A percentile compares a stretch with the other conserved stretches of the same genome.
phyloP scores from a whole-genome alignment of 2,329 filamentous ascomycete species.

The Orbilia javanica region DNA sequence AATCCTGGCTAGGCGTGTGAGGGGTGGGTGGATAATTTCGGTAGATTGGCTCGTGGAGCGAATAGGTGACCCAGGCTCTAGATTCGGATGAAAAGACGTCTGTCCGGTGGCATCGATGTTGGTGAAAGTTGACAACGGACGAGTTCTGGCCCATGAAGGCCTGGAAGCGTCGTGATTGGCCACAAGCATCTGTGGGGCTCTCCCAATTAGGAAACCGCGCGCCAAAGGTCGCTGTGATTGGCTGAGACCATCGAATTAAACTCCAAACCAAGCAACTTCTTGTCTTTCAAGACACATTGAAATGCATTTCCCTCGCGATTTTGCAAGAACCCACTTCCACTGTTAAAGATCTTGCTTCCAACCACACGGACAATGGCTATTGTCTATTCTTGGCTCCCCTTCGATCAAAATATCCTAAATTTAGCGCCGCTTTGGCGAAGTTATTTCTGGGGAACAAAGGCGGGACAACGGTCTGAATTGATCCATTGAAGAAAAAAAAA shows the following conservation, averaged over 20 bases:
- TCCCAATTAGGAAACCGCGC: slow-evolving; percentile 49
- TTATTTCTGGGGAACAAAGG: slow-evolving; percentile 25
- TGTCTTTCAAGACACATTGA: not conserved
- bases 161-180: slow-evolving; percentile 44
- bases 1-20: slow-evolving; percentile 12
- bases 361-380: slow-evolving; percentile 48
- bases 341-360: not conserved
- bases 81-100: slow-evolving; percentile 50
- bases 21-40: slow-evolving; percentile 36
- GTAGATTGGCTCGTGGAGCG: slow-evolving; percentile 43
- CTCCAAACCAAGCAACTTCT: slow-evolving; percentile 18
- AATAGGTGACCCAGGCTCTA: slow-evolving; percentile 39
- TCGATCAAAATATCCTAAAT: slow-evolving; percentile 11
- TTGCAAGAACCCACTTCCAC: not conserved
- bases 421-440: slow-evolving; percentile 19
- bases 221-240: slow-evolving; percentile 49
- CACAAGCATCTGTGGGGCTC: slow-evolving; percentile 8
- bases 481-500: slow-evolving; percentile 1
- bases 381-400: slow-evolving; percentile 33
- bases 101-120: slow-evolving; percentile 27
- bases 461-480: not conserved
- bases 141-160: slow-evolving; percentile 34
- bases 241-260: slow-evolving; percentile 22
- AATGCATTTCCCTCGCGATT: not conserved
- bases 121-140: slow-evolving; percentile 9